Evolutionary conservation across 2,329 filamentous ascomycete genomes (phyloP), one percentile per base, ranked within the genome.

Genomic region (Botrytis galanthina): DNA sequence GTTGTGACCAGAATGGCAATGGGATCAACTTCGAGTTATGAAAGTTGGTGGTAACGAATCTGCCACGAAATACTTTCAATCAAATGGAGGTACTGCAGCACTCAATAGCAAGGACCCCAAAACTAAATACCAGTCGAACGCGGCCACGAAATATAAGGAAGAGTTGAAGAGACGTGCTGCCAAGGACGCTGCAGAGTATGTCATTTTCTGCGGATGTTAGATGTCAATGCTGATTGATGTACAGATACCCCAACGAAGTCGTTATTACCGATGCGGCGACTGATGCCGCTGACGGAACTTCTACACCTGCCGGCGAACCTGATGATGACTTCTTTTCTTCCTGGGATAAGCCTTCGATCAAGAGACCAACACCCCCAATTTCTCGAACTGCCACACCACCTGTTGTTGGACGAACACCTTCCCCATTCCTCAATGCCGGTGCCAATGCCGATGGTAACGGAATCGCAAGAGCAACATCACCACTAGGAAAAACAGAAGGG

Each of bases 41-140:
- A 99, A 99, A 85, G 94, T 98, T 26, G 96, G 96, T 77, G 96
- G 96, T 73, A 99, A 99, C 81, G 95, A 98, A 84, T 97, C 94
- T 74, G 96, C 96, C 67, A 98, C 95, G 80, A 98, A 97, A 84
- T 99, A 94, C 86, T 99, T 98, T 86, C 95, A 98, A 84, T 92
- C 94, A 79, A 96, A 99, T 82, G 96, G 96, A 76, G 96, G 96
- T 75, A 95, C 93, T 59, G 95, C 95, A 68, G 95, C 95, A 72
- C 89, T 99, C 75, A 94, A 94, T 78, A 98, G 94, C 89, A 98
- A 98, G 84, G 96, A 99, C 81, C 88, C 92, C 66, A 98, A 98
- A 86, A 94, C 93, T 73, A 99, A 99, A 86, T 99, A 99, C 84
- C 94, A 93, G 71, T 98, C 93, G 77, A 92, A 90, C 80, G 92